Evolutionary conservation across 306 rosid genomes (phyloP), one percentile per base, ranked within the genome.

Genomic region (Prunus kanzakura): DNA sequence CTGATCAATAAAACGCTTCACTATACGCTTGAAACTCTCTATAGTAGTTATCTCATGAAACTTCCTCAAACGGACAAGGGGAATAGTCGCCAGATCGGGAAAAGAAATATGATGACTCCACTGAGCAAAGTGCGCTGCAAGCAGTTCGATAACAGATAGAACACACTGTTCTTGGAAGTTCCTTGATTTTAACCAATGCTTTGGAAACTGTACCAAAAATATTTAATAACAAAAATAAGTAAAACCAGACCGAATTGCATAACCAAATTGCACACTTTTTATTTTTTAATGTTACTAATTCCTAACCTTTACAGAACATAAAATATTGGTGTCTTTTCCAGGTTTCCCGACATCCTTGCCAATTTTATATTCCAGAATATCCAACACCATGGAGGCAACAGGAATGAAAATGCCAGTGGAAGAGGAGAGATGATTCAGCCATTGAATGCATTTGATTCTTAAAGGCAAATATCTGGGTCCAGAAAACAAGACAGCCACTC

Each of bases 381-480:
- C 96, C 87, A 92, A 77, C 69, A 89, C 91, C 79, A 88, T 67
- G 16, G 97, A 92, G 23, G 90, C 73, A 86, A 95, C 87, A 67
- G 97, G 97, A 67, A 92, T 92, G 88, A 90, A 95, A 87, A 88
- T 73, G 64, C 97, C 97, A 79, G 88, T 87, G 52, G 96, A 89
- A 71, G 82, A 76, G 45, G 99, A 88, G 67, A 95, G 93, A 70
- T 77, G 70, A 91, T 90, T 95, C 79, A 90, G 86, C 99, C 97
- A 95, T 47, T 84, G 90, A 82, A 95, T 81, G 84, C 97, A 95
- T 84, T 85, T 88, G 76, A 92, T 75, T 87, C 96, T 90, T 67
- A 90, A 82, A 35, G 99, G 99, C 79, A 95, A 87, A 88, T 95
- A 95, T 89, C 97, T 95, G 60, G 97, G 96, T 63, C 99, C 97